phyloP scores from a whole-genome alignment of 1,284 basidiomycete species.

The Cutaneotrichosporon cyanovorans region DNA sequence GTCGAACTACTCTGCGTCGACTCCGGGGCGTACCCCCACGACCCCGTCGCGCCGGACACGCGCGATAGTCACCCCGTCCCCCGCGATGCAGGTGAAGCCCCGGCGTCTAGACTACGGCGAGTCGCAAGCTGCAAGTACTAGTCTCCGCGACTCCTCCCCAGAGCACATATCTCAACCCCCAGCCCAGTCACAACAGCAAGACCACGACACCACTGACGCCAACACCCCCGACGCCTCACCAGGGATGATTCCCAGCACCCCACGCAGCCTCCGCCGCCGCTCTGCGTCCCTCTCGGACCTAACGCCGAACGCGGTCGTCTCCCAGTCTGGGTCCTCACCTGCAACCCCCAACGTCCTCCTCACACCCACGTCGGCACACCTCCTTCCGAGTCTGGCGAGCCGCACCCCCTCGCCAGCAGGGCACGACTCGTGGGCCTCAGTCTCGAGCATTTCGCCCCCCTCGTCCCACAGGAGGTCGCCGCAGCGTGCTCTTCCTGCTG shows the following conservation, averaged over 20 bases:
- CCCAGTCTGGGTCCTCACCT: neutral
- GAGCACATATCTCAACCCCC: too few relatives aligned
- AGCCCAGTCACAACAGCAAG: too few relatives aligned
- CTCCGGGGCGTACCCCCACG: too few relatives aligned
- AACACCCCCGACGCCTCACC: too few relatives aligned
- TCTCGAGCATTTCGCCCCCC: neutral
- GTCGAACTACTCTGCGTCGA: too few relatives aligned
- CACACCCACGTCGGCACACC: conserved; percentile 1
- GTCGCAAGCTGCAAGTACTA: too few relatives aligned
- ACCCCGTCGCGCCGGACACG: too few relatives aligned
- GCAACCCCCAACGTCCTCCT: conserved; percentile 1
- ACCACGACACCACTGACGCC: too few relatives aligned
- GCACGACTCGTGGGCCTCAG: neutral
- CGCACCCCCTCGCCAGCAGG: neutral
- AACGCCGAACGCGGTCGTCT: neutral
- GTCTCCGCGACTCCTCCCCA: too few relatives aligned
- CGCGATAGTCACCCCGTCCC: too few relatives aligned
- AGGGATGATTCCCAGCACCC: neutral
- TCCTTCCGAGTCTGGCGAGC: neutral
- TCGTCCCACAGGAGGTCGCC: neutral
- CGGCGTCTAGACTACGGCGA: too few relatives aligned
- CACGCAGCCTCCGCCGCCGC: neutral
- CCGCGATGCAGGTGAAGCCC: too few relatives aligned
- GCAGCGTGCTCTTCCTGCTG: neutral
- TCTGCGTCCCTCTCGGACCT: neutral